Conservation (phyloP, 495 filamentous ascomycete species). For the Aspergillus asperescens region DNA sequence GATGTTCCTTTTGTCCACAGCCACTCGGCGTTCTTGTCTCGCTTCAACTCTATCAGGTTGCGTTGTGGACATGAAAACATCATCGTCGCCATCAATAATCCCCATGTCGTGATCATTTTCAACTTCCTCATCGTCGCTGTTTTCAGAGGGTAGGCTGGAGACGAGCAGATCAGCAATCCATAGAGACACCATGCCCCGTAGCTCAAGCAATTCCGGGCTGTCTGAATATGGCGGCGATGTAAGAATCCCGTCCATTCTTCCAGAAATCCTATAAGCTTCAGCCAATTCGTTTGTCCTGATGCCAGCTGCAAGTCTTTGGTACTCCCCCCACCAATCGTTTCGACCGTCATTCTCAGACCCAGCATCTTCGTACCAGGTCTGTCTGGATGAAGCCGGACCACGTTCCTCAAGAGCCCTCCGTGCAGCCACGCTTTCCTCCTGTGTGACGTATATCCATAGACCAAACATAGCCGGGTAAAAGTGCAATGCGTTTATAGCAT, state of each 20-base stretch:
- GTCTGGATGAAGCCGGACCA: constrained; percentile 19
- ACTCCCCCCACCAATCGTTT: constrained; percentile 14
- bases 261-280: constrained; percentile 51
- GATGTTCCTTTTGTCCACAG: constrained; percentile 28
- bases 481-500: constrained; percentile 44
- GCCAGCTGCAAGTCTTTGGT: constrained; percentile 19
- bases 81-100: constrained; percentile 17
- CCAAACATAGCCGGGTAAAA: constrained; percentile 67
- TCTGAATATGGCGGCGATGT: constrained; percentile 59
- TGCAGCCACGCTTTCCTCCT: constrained; percentile 42
- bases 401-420: constrained; percentile 22
- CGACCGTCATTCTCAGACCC: constrained; percentile 16
- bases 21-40: constrained; percentile 30
- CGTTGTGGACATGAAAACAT: constrained; percentile 17
- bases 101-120: constrained; percentile 14
- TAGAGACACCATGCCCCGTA: constrained; percentile 61
- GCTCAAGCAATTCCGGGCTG: constrained; percentile 50
- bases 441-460: constrained; percentile 58
- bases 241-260: constrained; percentile 59
- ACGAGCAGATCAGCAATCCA: constrained; percentile 61
- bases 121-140: background rate
- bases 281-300: constrained; percentile 34
- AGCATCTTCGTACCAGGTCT: constrained; percentile 28
- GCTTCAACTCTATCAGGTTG: constrained; percentile 22
- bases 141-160: constrained; percentile 23